Evolutionary conservation across 768 basidiomycete genomes (phyloP).

Genomic region (Tricholoma bakamatsutake): DNA sequence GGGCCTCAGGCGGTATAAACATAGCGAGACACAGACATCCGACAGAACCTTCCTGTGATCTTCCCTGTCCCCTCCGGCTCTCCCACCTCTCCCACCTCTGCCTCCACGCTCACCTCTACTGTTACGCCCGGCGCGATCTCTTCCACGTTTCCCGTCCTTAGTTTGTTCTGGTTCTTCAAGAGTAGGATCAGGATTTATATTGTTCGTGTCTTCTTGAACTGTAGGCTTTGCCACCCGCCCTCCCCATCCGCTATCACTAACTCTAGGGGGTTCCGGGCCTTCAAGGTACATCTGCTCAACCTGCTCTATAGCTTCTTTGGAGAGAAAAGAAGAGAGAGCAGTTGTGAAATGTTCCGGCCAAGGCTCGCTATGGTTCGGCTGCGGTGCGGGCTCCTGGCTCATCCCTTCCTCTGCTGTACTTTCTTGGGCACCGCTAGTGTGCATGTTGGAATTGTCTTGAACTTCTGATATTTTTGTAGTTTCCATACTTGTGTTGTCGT

Average conservation of each 20-base stretch:
- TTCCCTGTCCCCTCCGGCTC: slow-evolving; percentile 39
- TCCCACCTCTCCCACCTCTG: slow-evolving; percentile 35
- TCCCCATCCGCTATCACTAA: slow-evolving; percentile 74
- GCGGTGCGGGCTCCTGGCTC: neutral
- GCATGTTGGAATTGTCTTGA: slow-evolving; percentile 8
- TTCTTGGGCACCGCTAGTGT: slow-evolving; percentile 3
- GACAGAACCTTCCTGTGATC: slow-evolving; percentile 77
- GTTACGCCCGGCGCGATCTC: slow-evolving; percentile 38
- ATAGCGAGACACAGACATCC: slow-evolving; percentile 50
- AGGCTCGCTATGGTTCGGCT: slow-evolving; percentile 29
- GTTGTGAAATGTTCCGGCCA: slow-evolving; percentile 63
- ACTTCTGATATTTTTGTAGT: slow-evolving; percentile 5
- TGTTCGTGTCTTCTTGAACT: slow-evolving; percentile 15
- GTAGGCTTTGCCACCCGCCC: slow-evolving; percentile 34
- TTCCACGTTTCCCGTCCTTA: slow-evolving; percentile 30
- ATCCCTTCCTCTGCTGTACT: slow-evolving; percentile 4
- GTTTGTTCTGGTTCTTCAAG: slow-evolving; percentile 21
- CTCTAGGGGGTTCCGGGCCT: slow-evolving; percentile 72
- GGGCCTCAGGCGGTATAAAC: slow-evolving; percentile 8
- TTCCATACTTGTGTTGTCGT: slow-evolving; percentile 5
- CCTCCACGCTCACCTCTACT: slow-evolving; percentile 44
- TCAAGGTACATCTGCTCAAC: slow-evolving; percentile 75
- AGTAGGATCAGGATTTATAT: slow-evolving; percentile 13
- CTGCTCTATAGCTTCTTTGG: slow-evolving; percentile 49
- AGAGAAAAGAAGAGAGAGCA: slow-evolving; percentile 57